These are phyloP conservation scores for Starmerella apis DNA, from an alignment of 805 yeast species.

Conservation along the genomic window DNA sequence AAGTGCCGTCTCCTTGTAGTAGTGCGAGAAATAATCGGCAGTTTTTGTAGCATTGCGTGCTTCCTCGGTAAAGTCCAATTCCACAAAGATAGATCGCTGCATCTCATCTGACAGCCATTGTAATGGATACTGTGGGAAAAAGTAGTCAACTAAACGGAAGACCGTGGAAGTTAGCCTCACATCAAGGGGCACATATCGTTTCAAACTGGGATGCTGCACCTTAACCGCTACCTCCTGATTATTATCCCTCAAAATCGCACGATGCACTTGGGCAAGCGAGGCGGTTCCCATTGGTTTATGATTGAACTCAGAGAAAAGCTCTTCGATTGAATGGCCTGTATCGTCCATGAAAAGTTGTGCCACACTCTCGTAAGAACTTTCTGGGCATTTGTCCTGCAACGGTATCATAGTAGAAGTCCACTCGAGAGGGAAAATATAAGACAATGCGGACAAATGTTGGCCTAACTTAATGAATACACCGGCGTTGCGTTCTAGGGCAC, in stretches of 20 bases:
- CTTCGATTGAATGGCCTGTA: conserved; percentile 49
- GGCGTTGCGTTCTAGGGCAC: conserved; percentile 74
- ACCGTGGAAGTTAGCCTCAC: conserved; percentile 66
- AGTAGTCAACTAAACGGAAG: conserved; percentile 57
- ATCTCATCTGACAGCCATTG: conserved; percentile 94
- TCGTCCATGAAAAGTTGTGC: conserved; percentile 57
- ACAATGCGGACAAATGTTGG: conserved; percentile 86
- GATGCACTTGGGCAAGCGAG: conserved; percentile 90
- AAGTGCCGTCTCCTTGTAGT: conserved; percentile 56
- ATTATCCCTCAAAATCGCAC: conserved; percentile 46
- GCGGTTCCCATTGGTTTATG: conserved; percentile 85
- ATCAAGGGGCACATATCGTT: conserved; percentile 84
- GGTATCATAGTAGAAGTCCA: conserved; percentile 96
- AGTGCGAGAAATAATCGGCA: conserved; percentile 50
- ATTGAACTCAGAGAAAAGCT: conserved; percentile 56
- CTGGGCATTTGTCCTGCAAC: conserved; percentile 82
- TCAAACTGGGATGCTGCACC: conserved; percentile 81
- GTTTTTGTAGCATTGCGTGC: conserved; percentile 73
- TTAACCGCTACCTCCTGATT: conserved; percentile 84
- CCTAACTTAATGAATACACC: conserved; percentile 92
- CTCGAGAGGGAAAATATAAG: conserved; percentile 79
- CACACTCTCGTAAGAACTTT: conserved; percentile 61
- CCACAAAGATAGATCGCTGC: conserved; percentile 77
- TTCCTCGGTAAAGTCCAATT: conserved; percentile 77
- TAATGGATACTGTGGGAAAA: conserved; percentile 88